Conservation (phyloP, 768 basidiomycete species). For the Kwoniella pini region DNA sequence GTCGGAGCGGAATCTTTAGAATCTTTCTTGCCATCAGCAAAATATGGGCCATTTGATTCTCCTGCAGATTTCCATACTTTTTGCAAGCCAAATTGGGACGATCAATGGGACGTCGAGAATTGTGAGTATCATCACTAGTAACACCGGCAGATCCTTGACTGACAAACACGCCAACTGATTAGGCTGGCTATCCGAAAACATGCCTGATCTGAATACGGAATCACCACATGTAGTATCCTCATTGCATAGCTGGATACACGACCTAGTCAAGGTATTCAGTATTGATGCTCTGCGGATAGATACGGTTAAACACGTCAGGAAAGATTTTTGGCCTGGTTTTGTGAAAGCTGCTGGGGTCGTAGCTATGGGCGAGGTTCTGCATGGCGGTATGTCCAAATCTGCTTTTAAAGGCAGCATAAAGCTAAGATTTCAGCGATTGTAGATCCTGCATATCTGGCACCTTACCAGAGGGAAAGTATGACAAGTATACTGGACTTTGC, state of each 20-base stretch:
- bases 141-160: background rate
- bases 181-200: conserved; percentile 73
- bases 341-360: conserved; percentile 74
- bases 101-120: conserved; percentile 67
- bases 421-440: background rate
- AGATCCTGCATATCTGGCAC: conserved; percentile 50
- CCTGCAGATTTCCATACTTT: conserved; percentile 69
- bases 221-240: conserved; percentile 65
- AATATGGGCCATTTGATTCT: conserved; percentile 37
- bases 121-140: conserved; percentile 55
- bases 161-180: background rate
- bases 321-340: conserved; percentile 75
- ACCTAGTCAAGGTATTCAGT: conserved; percentile 67
- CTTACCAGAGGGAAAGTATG: conserved; percentile 50
- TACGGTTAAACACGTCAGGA: conserved; percentile 44
- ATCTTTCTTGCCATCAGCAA: conserved; percentile 59
- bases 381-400: conserved; percentile 42
- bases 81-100: conserved; percentile 69
- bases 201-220: conserved; percentile 77
- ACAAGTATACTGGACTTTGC: conserved; percentile 52
- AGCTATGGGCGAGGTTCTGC: conserved; percentile 76
- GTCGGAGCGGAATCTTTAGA: conserved; percentile 67
- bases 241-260: conserved; percentile 69
- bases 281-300: conserved; percentile 89
- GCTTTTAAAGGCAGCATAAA: background rate